Conservation (phyloP, 306 rosid genomes). For the Hippophae gyantsensis region DNA sequence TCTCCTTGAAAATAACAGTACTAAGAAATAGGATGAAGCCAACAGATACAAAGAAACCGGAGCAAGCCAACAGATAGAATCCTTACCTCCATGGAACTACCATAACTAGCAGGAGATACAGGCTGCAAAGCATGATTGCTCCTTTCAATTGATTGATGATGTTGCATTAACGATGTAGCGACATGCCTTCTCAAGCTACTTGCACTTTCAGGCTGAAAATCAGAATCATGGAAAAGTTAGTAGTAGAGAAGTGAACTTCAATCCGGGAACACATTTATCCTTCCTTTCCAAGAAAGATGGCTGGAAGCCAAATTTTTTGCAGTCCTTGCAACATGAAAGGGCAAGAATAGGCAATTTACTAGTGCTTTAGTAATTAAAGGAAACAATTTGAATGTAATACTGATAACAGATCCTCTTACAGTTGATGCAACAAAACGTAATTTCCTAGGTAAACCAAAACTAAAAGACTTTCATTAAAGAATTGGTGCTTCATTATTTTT, state of each 20-base stretch:
- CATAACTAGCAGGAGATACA: conserved; percentile 83
- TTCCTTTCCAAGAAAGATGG: neutral
- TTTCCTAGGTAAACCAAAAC: too few species aligned
- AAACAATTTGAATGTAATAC: neutral
- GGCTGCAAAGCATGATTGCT: conserved; percentile 69
- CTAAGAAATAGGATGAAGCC: too few species aligned
- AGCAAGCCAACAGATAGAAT: conserved; percentile 2
- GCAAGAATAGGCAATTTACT: too few species aligned
- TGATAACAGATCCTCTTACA: neutral
- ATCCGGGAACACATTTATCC: neutral
- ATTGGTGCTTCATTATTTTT: too few species aligned
- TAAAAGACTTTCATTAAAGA: too few species aligned
- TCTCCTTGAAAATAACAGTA: too few species aligned
- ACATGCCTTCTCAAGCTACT: conserved; percentile 88
- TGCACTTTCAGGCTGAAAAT: conserved; percentile 78
- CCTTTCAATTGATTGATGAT: conserved; percentile 62
- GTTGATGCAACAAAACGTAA: neutral
- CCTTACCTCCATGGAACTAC: conserved; percentile 92
- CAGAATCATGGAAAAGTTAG: conserved; percentile 29
- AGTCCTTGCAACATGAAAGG: too few species aligned
- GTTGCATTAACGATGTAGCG: conserved; percentile 77
- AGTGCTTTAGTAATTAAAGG: neutral
- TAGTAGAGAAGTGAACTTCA: conserved; percentile 1
- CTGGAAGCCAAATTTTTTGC: too few species aligned
- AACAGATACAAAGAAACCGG: neutral